phyloP scores from a whole-genome alignment of 306 rosid genomes.

The Rubus parviflorus region DNA sequence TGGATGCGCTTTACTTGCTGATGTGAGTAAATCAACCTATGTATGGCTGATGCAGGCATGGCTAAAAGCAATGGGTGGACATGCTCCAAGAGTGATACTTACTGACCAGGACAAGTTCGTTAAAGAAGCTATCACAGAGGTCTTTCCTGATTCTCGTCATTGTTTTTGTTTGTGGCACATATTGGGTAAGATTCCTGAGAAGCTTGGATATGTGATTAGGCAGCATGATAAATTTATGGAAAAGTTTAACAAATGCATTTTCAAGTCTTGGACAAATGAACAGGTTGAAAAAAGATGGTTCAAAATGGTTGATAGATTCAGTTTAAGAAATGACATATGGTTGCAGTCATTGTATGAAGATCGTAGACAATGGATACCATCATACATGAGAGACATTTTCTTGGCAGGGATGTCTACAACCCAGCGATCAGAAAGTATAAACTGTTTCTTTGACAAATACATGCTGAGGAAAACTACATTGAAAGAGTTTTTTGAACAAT shows the following conservation, averaged over 20 bases:
- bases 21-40: conserved; percentile 40
- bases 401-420: conserved; percentile 44
- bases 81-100: conserved; percentile 44
- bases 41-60: conserved; percentile 50
- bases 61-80: conserved; percentile 46
- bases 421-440: conserved; percentile 39
- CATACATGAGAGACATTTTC: conserved; percentile 35
- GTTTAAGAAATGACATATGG: conserved; percentile 37
- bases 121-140: conserved; percentile 44
- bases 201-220: conserved; percentile 36
- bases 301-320: conserved; percentile 38
- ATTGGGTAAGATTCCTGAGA: conserved; percentile 43
- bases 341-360: conserved; percentile 39
- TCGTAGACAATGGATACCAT: conserved; percentile 42
- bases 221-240: conserved; percentile 38
- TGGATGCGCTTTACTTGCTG: conserved; percentile 48
- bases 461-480: conserved; percentile 45
- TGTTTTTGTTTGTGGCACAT: conserved; percentile 56
- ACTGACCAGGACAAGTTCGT: conserved; percentile 38
- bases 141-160: conserved; percentile 42
- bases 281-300: conserved; percentile 47
- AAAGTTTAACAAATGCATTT: conserved; percentile 42
- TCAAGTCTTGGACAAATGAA: conserved; percentile 46
- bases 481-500: conserved; percentile 41
- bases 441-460: conserved; percentile 41